Evolutionary conservation across 2,329 filamentous ascomycete species (phyloP).

Genomic region (Dothideomycetidae sp.): DNA sequence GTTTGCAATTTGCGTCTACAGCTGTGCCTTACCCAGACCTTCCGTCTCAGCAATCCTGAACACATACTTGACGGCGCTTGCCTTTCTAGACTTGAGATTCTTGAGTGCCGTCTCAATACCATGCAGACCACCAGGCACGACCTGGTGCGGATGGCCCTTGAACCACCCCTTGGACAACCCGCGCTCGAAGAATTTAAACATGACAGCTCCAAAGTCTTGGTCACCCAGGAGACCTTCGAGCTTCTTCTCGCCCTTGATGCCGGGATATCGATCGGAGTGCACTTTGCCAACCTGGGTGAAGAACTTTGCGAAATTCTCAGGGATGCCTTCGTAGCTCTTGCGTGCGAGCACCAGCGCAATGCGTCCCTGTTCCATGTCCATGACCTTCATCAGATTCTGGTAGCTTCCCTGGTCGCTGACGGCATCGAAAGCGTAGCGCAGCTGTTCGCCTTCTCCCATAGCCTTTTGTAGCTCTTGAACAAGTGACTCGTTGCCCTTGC

Average conservation of each 20-base stretch:
- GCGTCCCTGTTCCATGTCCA: constrained; percentile 21
- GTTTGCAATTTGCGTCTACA: too few species aligned
- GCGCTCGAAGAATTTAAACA: constrained; percentile 25
- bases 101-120: constrained; percentile 40
- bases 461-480: constrained; percentile 19
- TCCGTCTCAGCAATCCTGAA: too few species aligned
- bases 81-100: constrained; percentile 45
- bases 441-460: constrained; percentile 16
- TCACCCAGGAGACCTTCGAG: constrained; percentile 15
- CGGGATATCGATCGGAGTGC: constrained; percentile 13
- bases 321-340: not conserved
- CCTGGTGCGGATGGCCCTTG: constrained; percentile 24
- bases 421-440: constrained; percentile 22
- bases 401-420: constrained; percentile 20
- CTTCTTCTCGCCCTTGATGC: constrained; percentile 12
- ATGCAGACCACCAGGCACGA: constrained; percentile 39
- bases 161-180: not conserved
- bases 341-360: constrained; percentile 21
- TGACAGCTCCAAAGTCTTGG: constrained; percentile 27
- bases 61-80: constrained; percentile 51
- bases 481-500: constrained; percentile 23
- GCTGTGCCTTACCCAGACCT: too few species aligned
- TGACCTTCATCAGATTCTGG: constrained; percentile 25
- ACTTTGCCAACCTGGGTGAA: not conserved
- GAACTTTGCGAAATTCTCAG: not conserved